Base-by-base conservation (phyloP, 2,329 filamentous ascomycete genomes). In the Cladosporium cucumerinum region DNA sequence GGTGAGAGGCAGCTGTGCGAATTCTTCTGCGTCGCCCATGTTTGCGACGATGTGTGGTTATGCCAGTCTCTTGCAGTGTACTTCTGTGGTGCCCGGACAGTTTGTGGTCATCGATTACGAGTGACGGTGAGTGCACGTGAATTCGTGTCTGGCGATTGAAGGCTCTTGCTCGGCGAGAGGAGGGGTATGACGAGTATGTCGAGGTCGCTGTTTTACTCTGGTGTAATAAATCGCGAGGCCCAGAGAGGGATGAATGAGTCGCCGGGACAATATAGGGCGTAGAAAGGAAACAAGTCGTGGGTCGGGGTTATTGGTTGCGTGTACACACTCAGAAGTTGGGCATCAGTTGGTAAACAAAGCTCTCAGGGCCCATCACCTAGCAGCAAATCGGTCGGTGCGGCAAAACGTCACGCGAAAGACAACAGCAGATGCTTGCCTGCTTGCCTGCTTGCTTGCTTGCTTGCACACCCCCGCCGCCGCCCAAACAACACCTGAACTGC, bases 21-120 rank as follows among this genome's bases (percentile, higher is more conserved):
- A 94, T 77, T 96, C 92, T 75, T 93, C 91, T 78, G 94, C 91
- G 70, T 96, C 92, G 65, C 89, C 91, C 92, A 96, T 96, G 72
- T 64, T 74, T 66, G 67, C 48, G 39, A 30, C 26, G 21, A 11
- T 21, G 51, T 54, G 18, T 28, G 18, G 21, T 30, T 11, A 12
- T 43, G 16, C 23, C 48, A 26, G 48, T 61, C 11, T 23, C 12
- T 25, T 54, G 32, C n/a, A 1, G 25, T 28, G 16, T 23, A n/a
- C 21, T 54, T 43, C 43, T 16, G 59, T 61, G 32, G 23, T 34
- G 26, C 54, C 59, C 48, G 59, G 25, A n/a, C 30, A 26, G 43
- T 18, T 59, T 28, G 43, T 30, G 55, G 21, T 52, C 55, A 60
- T 61, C 14, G 59, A 54, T 61, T n/a, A 14, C 32, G 48, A 28